A percentile compares a stretch with the other conserved stretches of the same genome.
Evolutionary conservation across 768 basidiomycete genomes (phyloP).

Genomic region (Tylopilus sp.): DNA sequence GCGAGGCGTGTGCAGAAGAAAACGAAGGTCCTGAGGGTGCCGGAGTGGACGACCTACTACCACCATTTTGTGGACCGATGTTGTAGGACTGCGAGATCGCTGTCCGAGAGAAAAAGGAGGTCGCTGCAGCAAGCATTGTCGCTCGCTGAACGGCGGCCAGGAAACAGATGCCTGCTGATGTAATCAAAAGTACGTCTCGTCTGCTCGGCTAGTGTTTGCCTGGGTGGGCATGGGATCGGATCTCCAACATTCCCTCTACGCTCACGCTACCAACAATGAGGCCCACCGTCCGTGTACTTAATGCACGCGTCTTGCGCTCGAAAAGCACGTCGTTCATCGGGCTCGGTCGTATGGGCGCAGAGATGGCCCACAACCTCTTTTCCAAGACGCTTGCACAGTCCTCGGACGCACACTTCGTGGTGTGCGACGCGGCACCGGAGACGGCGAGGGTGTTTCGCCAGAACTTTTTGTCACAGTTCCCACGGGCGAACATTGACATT

Average conservation of each 20-base stretch:
- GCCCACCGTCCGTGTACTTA: conserved; percentile 41
- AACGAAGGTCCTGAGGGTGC: conserved; percentile 31
- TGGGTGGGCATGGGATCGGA: background rate
- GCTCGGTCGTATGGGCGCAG: conserved; percentile 83
- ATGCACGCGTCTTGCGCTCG: conserved; percentile 35
- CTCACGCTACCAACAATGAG: conserved; percentile 39
- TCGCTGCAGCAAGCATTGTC: conserved; percentile 74
- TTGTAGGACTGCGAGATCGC: conserved; percentile 80
- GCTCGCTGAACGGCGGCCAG: background rate
- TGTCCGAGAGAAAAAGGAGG: conserved; percentile 78
- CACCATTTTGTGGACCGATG: conserved; percentile 42
- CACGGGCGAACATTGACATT: conserved; percentile 55
- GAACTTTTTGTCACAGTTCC: conserved; percentile 54
- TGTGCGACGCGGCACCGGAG: conserved; percentile 73
- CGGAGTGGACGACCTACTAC: conserved; percentile 38
- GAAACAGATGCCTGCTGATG: background rate
- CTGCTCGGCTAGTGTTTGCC: background rate
- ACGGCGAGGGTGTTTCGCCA: conserved; percentile 53
- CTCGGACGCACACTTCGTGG: conserved; percentile 58
- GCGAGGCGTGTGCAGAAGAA: conserved; percentile 35
- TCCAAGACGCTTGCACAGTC: conserved; percentile 60
- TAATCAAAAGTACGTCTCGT: background rate
- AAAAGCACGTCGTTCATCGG: conserved; percentile 77
- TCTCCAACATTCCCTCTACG: background rate
- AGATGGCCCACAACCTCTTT: conserved; percentile 86